Evolutionary conservation across 352 stramenopile species (phyloP).

Genomic region (Phytophthora uliginosa): DNA sequence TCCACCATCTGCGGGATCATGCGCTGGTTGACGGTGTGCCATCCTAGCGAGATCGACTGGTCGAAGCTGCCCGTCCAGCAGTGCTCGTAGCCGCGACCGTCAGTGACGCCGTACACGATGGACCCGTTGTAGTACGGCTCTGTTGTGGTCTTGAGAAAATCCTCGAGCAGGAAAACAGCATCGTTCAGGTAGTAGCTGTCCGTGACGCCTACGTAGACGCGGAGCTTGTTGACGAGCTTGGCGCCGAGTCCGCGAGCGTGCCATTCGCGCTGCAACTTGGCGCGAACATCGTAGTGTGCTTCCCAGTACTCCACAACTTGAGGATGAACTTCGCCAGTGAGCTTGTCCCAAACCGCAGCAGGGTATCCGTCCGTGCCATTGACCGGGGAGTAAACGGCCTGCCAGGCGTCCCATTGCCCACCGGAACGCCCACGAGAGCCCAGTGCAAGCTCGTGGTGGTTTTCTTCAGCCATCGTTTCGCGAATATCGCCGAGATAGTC

Average conservation of each 20-base stretch:
- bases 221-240: slow-evolving; percentile 83
- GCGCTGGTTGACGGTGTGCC: slow-evolving; percentile 81
- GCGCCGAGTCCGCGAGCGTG: slow-evolving; percentile 48
- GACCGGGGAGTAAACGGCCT: slow-evolving; percentile 76
- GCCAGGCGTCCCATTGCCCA: slow-evolving; percentile 84
- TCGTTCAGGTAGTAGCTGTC: slow-evolving; percentile 88
- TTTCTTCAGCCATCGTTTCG: slow-evolving; percentile 82
- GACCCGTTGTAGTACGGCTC: slow-evolving; percentile 80
- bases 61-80: slow-evolving; percentile 84
- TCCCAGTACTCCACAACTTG: slow-evolving; percentile 76
- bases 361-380: slow-evolving; percentile 72
- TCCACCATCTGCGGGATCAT: slow-evolving; percentile 77
- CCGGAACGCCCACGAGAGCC: slow-evolving; percentile 71
- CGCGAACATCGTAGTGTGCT: slow-evolving; percentile 70
- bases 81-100: slow-evolving; percentile 79
- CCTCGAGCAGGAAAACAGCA: slow-evolving; percentile 73
- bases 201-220: slow-evolving; percentile 78
- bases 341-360: slow-evolving; percentile 72
- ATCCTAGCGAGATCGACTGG: slow-evolving; percentile 73
- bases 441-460: slow-evolving; percentile 76
- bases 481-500: slow-evolving; percentile 75
- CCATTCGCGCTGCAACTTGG: slow-evolving; percentile 80
- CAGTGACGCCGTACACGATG: slow-evolving; percentile 74
- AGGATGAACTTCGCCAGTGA: slow-evolving; percentile 70
- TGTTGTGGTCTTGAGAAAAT: slow-evolving; percentile 68